Conservation (phyloP, 352 stramenopile species). For the Globisporangium irregulare region DNA sequence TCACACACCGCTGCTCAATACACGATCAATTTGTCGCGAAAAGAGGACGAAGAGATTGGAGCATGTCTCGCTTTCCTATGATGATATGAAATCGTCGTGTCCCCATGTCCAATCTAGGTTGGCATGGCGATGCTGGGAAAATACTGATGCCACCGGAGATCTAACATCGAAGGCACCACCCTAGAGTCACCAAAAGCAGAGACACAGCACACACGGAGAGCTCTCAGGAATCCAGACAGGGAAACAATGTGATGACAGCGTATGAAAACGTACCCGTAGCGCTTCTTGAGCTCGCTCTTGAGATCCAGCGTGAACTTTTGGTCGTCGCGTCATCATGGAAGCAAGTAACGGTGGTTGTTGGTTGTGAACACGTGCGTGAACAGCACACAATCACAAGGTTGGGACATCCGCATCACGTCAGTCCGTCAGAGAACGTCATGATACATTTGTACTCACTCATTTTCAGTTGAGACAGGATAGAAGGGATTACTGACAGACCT, state of each 20-base stretch:
- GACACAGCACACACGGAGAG: not conserved
- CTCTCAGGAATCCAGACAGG: not conserved
- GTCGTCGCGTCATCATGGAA: not conserved
- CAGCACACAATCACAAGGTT: not conserved
- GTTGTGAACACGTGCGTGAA: not conserved
- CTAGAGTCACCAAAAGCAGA: slow-evolving; percentile 16
- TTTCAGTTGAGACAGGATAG: not conserved
- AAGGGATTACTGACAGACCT: slow-evolving; percentile 1
- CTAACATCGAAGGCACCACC: slow-evolving; percentile 45
- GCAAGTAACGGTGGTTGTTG: not conserved
- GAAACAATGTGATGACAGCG: not conserved
- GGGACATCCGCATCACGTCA: not conserved
- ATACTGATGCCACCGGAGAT: slow-evolving; percentile 50
- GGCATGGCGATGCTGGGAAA: slow-evolving; percentile 32
- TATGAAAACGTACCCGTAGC: slow-evolving; percentile 43
- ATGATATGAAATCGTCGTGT: not conserved
- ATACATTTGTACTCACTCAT: not conserved
- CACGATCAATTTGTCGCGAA: not conserved
- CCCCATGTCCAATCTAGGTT: not conserved
- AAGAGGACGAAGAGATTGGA: not conserved
- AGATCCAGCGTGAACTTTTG: slow-evolving; percentile 49
- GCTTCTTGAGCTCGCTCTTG: slow-evolving; percentile 45
- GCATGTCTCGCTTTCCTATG: not conserved
- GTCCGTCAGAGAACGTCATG: not conserved
- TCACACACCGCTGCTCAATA: not conserved